Evolutionary conservation across 1,284 basidiomycete genomes (phyloP).

Genomic region (Sporisorium reilianum): DNA sequence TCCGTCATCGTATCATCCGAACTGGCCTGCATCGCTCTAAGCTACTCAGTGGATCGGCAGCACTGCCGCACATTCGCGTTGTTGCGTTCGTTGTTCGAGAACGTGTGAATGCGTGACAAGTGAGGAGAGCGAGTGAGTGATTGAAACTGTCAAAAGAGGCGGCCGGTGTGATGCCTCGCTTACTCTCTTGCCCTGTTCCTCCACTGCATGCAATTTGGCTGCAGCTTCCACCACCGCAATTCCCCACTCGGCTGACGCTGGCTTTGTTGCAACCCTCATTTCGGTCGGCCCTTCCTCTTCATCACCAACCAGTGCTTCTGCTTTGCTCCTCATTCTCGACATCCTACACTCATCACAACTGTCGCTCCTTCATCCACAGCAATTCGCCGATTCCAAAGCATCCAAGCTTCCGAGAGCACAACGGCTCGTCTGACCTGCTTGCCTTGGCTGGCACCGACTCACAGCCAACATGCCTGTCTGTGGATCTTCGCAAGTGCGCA

Average conservation of each 20-base stretch:
- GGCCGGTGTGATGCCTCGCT: neutral
- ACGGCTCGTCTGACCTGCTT: neutral
- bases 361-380: no score
- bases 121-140: no score
- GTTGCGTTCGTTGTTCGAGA: no score
- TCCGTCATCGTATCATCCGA: neutral
- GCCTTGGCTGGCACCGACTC: neutral
- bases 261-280: neutral
- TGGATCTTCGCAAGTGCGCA: constrained; percentile 35
- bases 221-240: neutral
- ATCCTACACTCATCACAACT: neutral
- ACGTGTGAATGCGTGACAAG: no score
- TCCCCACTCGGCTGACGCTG: neutral
- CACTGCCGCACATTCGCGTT: no score
- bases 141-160: neutral
- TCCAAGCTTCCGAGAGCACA: no score
- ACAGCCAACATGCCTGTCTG: constrained; percentile 38
- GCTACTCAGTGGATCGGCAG: no score
- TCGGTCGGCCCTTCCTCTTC: neutral
- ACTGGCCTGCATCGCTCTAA: no score
- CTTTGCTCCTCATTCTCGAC: neutral
- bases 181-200: neutral
- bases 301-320: no score
- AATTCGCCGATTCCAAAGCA: no score
- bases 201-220: neutral